Evolutionary conservation across 768 basidiomycete species (phyloP).

Genomic region (Suillus subluteus): DNA sequence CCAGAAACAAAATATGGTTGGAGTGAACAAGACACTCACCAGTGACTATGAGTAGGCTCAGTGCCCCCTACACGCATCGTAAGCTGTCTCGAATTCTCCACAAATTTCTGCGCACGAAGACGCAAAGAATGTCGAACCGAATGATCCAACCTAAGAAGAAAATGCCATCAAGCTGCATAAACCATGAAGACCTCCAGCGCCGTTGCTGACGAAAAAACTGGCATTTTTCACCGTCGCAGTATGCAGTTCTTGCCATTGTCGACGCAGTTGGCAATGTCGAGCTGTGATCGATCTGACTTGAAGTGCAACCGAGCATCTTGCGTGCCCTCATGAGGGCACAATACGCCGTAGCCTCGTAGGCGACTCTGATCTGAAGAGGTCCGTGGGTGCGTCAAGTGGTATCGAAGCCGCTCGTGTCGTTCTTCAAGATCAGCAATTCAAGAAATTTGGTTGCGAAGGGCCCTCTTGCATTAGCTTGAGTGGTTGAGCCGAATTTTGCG

Average conservation of each 20-base stretch:
- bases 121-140: neutral
- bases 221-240: slow-evolving; percentile 12
- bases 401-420: neutral
- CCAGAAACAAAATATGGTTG: slow-evolving; percentile 10
- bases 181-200: neutral
- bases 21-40: slow-evolving; percentile 22
- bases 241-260: neutral
- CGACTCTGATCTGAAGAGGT: neutral
- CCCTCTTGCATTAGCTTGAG: slow-evolving; percentile 4
- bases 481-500: neutral
- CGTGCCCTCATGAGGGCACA: neutral
- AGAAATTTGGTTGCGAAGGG: neutral
- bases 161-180: slow-evolving; percentile 2
- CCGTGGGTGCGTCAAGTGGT: slow-evolving; percentile 2
- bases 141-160: slow-evolving; percentile 6
- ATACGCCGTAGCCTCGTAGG: neutral
- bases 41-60: neutral
- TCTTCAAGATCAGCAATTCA: neutral
- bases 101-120: neutral
- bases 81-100: slow-evolving; percentile 4
- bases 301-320: neutral
- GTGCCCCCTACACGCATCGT: neutral
- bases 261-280: neutral
- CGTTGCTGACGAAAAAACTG: neutral
- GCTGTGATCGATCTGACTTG: neutral